Conservation (phyloP, 805 yeast genomes). For the Limtongozyma cylindracea region DNA sequence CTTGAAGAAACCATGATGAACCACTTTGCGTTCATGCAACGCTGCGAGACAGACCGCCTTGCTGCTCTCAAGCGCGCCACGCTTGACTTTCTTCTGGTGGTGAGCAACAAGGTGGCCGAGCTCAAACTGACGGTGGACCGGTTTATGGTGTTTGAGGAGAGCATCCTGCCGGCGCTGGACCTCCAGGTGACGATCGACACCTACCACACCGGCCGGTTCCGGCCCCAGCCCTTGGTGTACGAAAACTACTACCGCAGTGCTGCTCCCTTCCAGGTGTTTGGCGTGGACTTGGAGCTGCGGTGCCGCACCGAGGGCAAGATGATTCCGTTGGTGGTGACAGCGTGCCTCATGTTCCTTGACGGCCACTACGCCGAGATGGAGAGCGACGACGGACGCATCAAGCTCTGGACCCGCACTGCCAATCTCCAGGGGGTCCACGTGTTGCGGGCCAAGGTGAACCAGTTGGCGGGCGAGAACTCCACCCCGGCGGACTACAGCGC, state of each 20-base stretch:
- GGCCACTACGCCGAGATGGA: constrained; percentile 39
- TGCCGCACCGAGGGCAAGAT: constrained; percentile 46
- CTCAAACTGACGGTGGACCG: constrained; percentile 35
- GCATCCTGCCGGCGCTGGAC: constrained; percentile 47
- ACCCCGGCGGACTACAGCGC: constrained; percentile 8
- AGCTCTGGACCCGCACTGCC: constrained; percentile 45
- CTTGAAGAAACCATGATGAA: constrained; percentile 52
- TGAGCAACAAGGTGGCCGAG: constrained; percentile 21
- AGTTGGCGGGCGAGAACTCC: constrained; percentile 5
- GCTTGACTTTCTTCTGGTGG: constrained; percentile 33
- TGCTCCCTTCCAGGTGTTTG: constrained; percentile 49
- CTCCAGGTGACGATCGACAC: constrained; percentile 37
- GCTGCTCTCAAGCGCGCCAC: constrained; percentile 55
- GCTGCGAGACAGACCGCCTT: constrained; percentile 59
- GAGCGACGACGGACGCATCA: constrained; percentile 41
- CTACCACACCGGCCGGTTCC: constrained; percentile 49
- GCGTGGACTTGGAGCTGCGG: constrained; percentile 48
- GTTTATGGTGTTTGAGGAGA: constrained; percentile 37
- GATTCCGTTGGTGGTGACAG: constrained; percentile 44
- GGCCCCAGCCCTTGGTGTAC: constrained; percentile 47
- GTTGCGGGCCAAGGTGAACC: constrained; percentile 27
- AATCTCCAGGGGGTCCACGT: constrained; percentile 34
- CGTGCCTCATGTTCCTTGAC: constrained; percentile 44
- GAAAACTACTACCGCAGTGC: constrained; percentile 61
- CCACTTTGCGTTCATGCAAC: constrained; percentile 54